Evolutionary conservation across 2,329 filamentous ascomycete species (phyloP), one percentile per base, ranked within the genome.

Genomic region (Chalaropsis ovoidea): DNA sequence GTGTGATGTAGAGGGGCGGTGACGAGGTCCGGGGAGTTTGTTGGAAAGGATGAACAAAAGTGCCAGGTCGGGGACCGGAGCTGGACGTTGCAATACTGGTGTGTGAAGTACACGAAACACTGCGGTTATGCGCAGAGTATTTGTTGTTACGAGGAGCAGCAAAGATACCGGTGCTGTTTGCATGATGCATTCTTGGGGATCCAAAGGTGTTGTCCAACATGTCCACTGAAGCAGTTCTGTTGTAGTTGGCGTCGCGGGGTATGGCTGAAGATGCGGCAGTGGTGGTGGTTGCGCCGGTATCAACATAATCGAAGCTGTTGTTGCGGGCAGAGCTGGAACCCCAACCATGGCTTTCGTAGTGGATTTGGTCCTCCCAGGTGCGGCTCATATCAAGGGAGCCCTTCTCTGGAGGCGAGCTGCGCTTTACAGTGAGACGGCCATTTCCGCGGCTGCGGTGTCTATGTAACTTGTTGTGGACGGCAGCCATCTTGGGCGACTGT

Each of bases 21-120:
- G 63, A 61, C 11, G 82, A 81, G 0, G 82, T 82, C 49, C 82
- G 79, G 41, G 84, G 84, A 8, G 78, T 85, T 74, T 86, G 84
- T 71, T 86, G 82, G 69, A 85, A 86, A 31, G 84, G 84, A 71
- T 86, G 84, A 22, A 86, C 78, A 71, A 86, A 86, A 41, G 77
- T 49, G 70, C 58, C 63, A 74, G 66, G 77, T 77, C 66, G 75
- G 76, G 58, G 56, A 22, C 63, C 45, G 24, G 47, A 54, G 52
- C 66, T 80, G 77, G 64, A 75, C 68, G 62, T 73, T 70, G 64
- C 72, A 74, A 52, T 78, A 70, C 82, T 85, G 68, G 77, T 74
- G 71, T 84, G 81, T 27, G 82, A 85, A 62, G 79, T 78, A 66
- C 81, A 82, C 71, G 82, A 84, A 65, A 82, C 80, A 1, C 83